phyloP scores from a whole-genome alignment of 2,329 filamentous ascomycete genomes.

The Aspergillus vadensis region DNA sequence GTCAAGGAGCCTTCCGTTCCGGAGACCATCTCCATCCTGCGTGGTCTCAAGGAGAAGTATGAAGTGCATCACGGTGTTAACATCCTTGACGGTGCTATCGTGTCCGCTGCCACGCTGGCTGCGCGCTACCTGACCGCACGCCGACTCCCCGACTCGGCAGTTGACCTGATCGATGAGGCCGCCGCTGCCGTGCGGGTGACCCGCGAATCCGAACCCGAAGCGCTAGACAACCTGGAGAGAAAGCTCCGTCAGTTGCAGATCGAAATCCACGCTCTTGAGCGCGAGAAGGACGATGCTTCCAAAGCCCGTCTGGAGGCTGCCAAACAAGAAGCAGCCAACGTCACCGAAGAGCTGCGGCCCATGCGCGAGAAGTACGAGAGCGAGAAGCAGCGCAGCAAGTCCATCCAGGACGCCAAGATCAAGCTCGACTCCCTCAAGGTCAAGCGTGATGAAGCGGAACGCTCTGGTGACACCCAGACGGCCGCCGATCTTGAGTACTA shows the following conservation, averaged over 20 bases:
- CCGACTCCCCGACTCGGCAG: slow-evolving; percentile 91
- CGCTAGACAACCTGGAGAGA: slow-evolving; percentile 91
- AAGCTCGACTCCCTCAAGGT: slow-evolving; percentile 90
- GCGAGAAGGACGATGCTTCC: slow-evolving; percentile 93
- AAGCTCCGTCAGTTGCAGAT: slow-evolving; percentile 90
- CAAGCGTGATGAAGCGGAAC: slow-evolving; percentile 90
- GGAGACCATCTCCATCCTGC: slow-evolving; percentile 96
- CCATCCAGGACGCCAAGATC: slow-evolving; percentile 91
- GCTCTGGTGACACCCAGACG: slow-evolving; percentile 78
- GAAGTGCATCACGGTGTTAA: slow-evolving; percentile 98
- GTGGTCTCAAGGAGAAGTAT: slow-evolving; percentile 96
- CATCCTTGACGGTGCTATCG: slow-evolving; percentile 90
- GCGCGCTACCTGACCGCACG: slow-evolving; percentile 90
- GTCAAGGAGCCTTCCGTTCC: slow-evolving; percentile 89
- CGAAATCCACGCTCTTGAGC: slow-evolving; percentile 90
- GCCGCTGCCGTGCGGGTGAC: slow-evolving; percentile 95
- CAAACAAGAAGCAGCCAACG: slow-evolving; percentile 87
- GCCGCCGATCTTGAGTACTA: slow-evolving; percentile 97
- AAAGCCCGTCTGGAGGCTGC: slow-evolving; percentile 79
- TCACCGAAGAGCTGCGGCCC: slow-evolving; percentile 88
- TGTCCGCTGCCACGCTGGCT: slow-evolving; percentile 86
- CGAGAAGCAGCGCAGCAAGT: slow-evolving; percentile 86
- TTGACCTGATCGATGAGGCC: slow-evolving; percentile 94
- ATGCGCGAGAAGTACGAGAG: slow-evolving; percentile 93
- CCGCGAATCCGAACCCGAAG: slow-evolving; percentile 92